These are phyloP conservation scores for Parsonsia alboflavescens DNA, from an alignment of 257 asterid genomes.

Conservation along the genomic window DNA sequence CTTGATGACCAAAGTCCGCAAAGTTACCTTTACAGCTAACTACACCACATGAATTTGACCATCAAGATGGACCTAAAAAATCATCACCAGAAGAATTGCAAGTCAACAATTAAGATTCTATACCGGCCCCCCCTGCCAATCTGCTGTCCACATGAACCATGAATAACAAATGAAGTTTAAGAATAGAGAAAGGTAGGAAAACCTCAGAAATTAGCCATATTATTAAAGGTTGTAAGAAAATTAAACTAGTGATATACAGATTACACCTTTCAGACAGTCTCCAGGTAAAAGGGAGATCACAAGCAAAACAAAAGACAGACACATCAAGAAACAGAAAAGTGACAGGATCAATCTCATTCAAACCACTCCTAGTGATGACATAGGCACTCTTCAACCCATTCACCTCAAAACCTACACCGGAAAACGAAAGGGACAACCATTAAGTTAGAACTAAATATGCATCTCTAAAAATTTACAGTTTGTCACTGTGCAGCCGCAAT, in stretches of 20 bases:
- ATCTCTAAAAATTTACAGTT: conserved; percentile 28
- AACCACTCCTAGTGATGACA: conserved; percentile 9
- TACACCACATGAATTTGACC: not conserved
- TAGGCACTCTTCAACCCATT: conserved; percentile 23
- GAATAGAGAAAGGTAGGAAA: not conserved
- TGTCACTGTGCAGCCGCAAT: conserved; percentile 16
- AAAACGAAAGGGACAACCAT: not conserved
- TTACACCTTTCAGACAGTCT: not conserved
- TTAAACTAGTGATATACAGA: conserved; percentile 12
- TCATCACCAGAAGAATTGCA: not conserved
- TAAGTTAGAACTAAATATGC: conserved; percentile 29
- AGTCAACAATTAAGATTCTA: not conserved
- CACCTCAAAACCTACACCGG: conserved; percentile 7
- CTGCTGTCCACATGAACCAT: not conserved
- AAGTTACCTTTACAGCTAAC: conserved; percentile 28
- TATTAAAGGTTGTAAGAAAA: conserved; percentile 1
- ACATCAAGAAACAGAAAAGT: not conserved
- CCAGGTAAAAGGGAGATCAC: not conserved
- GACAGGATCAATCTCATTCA: not conserved
- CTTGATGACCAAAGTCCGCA: conserved; percentile 15
- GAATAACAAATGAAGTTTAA: not conserved
- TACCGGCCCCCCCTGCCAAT: not conserved
- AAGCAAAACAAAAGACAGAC: conserved; percentile 18
- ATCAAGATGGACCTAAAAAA: conserved; percentile 6
- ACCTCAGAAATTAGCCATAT: conserved; percentile 6